Base-by-base conservation (phyloP, 192 early-diverging fungal species). In the Pilobolus umbonatus region DNA sequence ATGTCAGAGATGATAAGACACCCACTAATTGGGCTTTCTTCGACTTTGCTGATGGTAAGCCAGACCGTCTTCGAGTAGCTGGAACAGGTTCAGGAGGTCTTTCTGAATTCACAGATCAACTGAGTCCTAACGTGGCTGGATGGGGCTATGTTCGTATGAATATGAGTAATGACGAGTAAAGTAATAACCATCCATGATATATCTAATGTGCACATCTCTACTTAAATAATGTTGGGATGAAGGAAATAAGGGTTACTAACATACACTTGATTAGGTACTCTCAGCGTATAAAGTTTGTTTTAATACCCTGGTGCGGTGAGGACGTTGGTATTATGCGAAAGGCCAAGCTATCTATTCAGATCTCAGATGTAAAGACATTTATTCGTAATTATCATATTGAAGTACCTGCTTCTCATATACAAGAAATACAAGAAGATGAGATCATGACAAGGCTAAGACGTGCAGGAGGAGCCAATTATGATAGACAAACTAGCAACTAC, bases 341-440 rank as follows among this genome's bases (percentile, higher is more conserved):
- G 54, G 91, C 88, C 44, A 89, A 87, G 71, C 73, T 93, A 19
- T 78, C 83, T 19, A 72, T 88, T 26, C 91, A 93, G 67, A 88
- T 90, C 62, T 66, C 83, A 19, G 85, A 87, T 36, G 87, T 93
- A 36, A 91, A 88, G 78, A 75, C 74, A 29, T 77, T 89, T 17
- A 43, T 91, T 26, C 77, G 76, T 40, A 72, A 54, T 43, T 90
- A 83, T 61, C 83, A 88, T 4, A 80, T 91, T 42, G 91, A 93
- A 68, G 63, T 93, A 19, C 72, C 81, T 11, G 89, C 88, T 0
- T 67, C 62, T 24, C 75, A 80, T 26, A 21, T 36, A 11, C 36
- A 69, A 25, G 91, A 93, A 17, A 58, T 93, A n/a, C 57, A 78
- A 2, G 85, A 83, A 21, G 54, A 73, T 0, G 80, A 83, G 8